Evolutionary conservation across 495 filamentous ascomycete species (phyloP), one percentile per base, ranked within the genome.

Genomic region (Penicillium canescens): DNA sequence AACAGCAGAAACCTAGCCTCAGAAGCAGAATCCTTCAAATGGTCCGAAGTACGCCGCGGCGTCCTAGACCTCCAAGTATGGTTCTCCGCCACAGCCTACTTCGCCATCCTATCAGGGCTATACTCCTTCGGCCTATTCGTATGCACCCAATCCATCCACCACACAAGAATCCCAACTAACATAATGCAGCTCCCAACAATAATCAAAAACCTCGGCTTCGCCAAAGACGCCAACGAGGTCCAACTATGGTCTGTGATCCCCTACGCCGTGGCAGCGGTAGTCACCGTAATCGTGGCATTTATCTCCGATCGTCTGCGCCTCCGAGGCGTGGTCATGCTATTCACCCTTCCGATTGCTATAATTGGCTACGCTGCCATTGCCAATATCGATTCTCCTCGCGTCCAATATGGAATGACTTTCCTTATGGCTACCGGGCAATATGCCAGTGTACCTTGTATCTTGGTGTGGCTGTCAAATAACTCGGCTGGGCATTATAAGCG

Each of bases 181-280:
- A 33, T 0, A 42, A 4, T 26, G 2, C 12, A 75, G 72, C 54
- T 97, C 0, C 93, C 93, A 3, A 86, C 85, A 20, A 96, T 96
- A 63, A 88, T 97, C 57, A 61, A 74, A 35, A 80, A 85, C 35
- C 80, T 71, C 31, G 90, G 90, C 18, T 95, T 78, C 37, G 73
- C 75, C 18, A 59, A 86, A 65, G 78, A 74, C 18, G 68, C 80
- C 12, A 88, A 89, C 4, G 82, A 78, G 11, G 83, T 90, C 1
- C 91, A 98, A 61, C 78, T 96, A 3, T 82, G 96, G 62, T 86
- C 84, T 7, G 92, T 96, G 0, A 91, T 93, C 39, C 91, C 91
- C 0, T 96, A 98, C 61, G 91, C 86, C 18, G 85, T 78, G 0
- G 93, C 91, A 14, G 86, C 89, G 4, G 52, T 91, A 0, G 57